Evolutionary conservation across 352 stramenopile genomes (phyloP).

Genomic region (Pythium guiyangense): DNA sequence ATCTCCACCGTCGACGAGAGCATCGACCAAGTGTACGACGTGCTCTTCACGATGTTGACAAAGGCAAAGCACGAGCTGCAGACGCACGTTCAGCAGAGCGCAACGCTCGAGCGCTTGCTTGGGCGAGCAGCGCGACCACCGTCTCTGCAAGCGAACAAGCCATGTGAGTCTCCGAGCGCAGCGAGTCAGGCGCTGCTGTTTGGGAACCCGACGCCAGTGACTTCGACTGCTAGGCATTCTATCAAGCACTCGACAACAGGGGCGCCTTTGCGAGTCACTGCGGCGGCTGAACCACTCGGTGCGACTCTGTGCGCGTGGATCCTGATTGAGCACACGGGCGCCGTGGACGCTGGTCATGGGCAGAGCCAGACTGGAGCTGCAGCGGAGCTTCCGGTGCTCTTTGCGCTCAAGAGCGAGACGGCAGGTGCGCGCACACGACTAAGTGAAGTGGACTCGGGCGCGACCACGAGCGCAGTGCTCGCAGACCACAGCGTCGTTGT

Average conservation of each 20-base stretch:
- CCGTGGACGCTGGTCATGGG: not conserved
- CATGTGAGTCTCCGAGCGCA: not conserved
- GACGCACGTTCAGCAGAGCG: not conserved
- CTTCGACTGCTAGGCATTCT: not conserved
- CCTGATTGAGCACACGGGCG: slow-evolving; percentile 10
- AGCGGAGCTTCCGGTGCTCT: slow-evolving; percentile 2
- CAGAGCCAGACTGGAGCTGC: not conserved
- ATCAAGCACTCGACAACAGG: not conserved
- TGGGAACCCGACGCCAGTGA: slow-evolving; percentile 4
- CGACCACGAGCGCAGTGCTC: not conserved
- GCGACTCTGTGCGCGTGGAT: slow-evolving; percentile 8
- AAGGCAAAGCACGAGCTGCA: slow-evolving; percentile 15
- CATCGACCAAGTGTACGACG: slow-evolving; percentile 32
- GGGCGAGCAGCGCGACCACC: not conserved
- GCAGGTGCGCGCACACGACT: not conserved
- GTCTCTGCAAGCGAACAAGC: not conserved
- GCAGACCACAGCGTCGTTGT: slow-evolving; percentile 1
- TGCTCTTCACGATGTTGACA: slow-evolving; percentile 30
- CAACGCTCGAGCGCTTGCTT: not conserved
- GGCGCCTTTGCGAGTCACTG: not conserved
- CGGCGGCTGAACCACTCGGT: not conserved
- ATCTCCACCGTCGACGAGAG: slow-evolving; percentile 33
- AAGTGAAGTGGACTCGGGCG: not conserved
- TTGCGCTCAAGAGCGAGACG: slow-evolving; percentile 1
- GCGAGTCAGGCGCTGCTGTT: not conserved